Conservation (phyloP, 2,329 filamentous ascomycete genomes). For the Trichoderma polysporum region DNA sequence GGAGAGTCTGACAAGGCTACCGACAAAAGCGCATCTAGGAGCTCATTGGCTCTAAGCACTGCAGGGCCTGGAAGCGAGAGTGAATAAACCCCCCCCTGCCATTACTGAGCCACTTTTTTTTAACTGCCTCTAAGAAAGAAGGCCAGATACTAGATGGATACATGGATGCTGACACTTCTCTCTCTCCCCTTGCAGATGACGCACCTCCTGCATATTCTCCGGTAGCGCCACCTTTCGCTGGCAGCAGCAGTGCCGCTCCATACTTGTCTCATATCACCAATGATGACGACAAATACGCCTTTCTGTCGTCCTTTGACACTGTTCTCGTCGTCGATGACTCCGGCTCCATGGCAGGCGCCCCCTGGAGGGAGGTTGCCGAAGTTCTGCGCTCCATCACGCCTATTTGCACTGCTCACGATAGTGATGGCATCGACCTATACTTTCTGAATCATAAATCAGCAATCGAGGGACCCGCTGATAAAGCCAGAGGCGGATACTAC, state of each 20-base stretch:
- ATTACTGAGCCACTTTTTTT: too few relatives aligned
- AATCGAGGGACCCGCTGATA: slow-evolving; percentile 36
- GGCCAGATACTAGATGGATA: neutral
- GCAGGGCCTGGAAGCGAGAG: neutral
- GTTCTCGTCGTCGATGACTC: slow-evolving; percentile 90
- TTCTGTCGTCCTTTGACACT: slow-evolving; percentile 79
- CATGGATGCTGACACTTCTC: neutral
- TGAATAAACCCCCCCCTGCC: neutral
- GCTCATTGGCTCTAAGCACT: neutral
- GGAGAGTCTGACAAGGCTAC: slow-evolving; percentile 20
- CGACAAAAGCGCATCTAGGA: neutral
- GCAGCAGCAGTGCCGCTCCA: slow-evolving; percentile 7
- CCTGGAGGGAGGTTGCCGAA: slow-evolving; percentile 71
- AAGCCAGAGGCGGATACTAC: slow-evolving; percentile 56
- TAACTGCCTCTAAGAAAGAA: neutral
- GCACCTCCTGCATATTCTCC: slow-evolving; percentile 38
- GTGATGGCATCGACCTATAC: slow-evolving; percentile 85
- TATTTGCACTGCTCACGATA: slow-evolving; percentile 76
- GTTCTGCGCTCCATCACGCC: slow-evolving; percentile 74
- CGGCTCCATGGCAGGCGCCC: slow-evolving; percentile 75
- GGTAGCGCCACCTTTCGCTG: slow-evolving; percentile 19
- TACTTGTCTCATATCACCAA: slow-evolving; percentile 35
- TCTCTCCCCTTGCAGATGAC: slow-evolving; percentile 23
- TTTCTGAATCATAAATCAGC: slow-evolving; percentile 72
- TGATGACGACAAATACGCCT: slow-evolving; percentile 69